phyloP scores from a whole-genome alignment of 2,329 filamentous ascomycete species.

The Annulohypoxylon truncatum region DNA sequence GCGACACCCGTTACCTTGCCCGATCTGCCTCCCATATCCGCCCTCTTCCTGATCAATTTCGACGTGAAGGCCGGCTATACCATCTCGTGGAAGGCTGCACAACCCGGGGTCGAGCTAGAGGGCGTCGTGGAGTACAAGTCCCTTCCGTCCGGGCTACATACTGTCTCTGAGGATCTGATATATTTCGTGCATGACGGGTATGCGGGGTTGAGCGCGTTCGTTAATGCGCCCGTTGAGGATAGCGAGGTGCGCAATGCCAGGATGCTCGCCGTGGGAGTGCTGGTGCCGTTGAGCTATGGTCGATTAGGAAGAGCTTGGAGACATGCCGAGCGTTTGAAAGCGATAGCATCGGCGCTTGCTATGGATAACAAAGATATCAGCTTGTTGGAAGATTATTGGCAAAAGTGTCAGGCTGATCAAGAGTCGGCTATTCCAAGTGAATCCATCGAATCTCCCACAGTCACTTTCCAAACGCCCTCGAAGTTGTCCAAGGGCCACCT shows the following conservation, averaged over 20 bases:
- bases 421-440: slow-evolving; percentile 51
- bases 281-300: slow-evolving; percentile 88
- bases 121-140: slow-evolving; percentile 96
- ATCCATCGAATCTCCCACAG: slow-evolving; percentile 63
- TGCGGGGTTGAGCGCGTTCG: slow-evolving; percentile 91
- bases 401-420: slow-evolving; percentile 61
- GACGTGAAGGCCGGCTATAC: slow-evolving; percentile 93
- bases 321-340: slow-evolving; percentile 81
- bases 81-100: slow-evolving; percentile 85
- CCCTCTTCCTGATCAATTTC: slow-evolving; percentile 90
- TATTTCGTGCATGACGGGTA: slow-evolving; percentile 91
- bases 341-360: slow-evolving; percentile 77
- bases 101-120: slow-evolving; percentile 78
- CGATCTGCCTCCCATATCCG: slow-evolving; percentile 73
- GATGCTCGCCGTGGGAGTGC: slow-evolving; percentile 90
- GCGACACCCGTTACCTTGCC: slow-evolving; percentile 51
- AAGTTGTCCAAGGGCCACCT: slow-evolving; percentile 56
- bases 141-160: slow-evolving; percentile 90
- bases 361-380: slow-evolving; percentile 71
- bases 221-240: slow-evolving; percentile 83
- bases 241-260: slow-evolving; percentile 83
- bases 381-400: slow-evolving; percentile 84
- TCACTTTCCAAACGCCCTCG: slow-evolving; percentile 57
- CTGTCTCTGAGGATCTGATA: slow-evolving; percentile 86
- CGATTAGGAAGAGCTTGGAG: slow-evolving; percentile 89